These are phyloP conservation scores for Boletus vinaceobasis DNA, from an alignment of 768 basidiomycete genomes.

Conservation along the genomic window DNA sequence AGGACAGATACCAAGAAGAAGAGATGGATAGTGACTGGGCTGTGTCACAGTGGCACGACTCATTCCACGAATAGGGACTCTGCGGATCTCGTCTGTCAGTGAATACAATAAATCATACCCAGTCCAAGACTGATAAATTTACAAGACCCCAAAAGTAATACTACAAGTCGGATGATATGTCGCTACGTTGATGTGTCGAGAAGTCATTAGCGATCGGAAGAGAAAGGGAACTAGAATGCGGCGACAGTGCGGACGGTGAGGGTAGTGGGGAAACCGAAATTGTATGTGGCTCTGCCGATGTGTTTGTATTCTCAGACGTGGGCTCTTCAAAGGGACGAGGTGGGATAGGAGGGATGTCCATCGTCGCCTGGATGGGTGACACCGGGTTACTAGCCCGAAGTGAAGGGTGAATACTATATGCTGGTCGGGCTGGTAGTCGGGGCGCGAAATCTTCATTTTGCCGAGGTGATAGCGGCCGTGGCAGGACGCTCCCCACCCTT, in stretches of 20 bases:
- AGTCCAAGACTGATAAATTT: slow-evolving; percentile 1
- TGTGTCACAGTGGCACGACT: slow-evolving; percentile 31
- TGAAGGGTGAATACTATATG: slow-evolving; percentile 77
- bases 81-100: background rate
- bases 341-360: slow-evolving; percentile 30
- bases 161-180: slow-evolving; percentile 16
- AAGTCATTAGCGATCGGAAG: slow-evolving; percentile 7
- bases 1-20: slow-evolving; percentile 26
- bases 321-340: slow-evolving; percentile 26
- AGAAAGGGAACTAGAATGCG: slow-evolving; percentile 12
- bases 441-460: slow-evolving; percentile 69
- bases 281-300: slow-evolving; percentile 5
- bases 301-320: slow-evolving; percentile 1
- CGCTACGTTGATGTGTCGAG: slow-evolving; percentile 6
- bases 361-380: slow-evolving; percentile 45
- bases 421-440: slow-evolving; percentile 62
- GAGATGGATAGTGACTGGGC: slow-evolving; percentile 34
- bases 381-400: slow-evolving; percentile 46
- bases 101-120: slow-evolving; percentile 5
- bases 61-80: slow-evolving; percentile 16
- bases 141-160: background rate
- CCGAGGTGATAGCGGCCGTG: slow-evolving; percentile 20
- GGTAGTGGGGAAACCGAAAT: slow-evolving; percentile 13
- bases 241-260: slow-evolving; percentile 18
- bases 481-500: slow-evolving; percentile 50